Evolutionary conservation across 371 early-diverging fungal genomes (phyloP).

Genomic region (Mortierella sp.): DNA sequence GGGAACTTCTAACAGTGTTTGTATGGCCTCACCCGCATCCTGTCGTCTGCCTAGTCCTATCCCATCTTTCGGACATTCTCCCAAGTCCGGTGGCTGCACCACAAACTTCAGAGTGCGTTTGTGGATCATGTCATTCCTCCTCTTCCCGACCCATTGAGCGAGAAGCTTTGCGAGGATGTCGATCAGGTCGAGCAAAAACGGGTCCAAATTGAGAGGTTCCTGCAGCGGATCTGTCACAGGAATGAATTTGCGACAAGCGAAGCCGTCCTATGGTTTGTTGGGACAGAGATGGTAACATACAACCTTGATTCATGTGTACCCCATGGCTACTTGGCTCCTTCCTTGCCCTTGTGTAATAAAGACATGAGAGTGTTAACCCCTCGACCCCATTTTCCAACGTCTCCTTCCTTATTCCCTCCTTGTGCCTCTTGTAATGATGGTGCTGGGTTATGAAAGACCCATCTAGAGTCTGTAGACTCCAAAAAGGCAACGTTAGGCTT

Average conservation of each 20-base stretch:
- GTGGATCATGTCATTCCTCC: slow-evolving; percentile 63
- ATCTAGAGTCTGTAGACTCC: slow-evolving; percentile 50
- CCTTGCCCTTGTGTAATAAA: too few relatives aligned
- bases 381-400: too few relatives aligned
- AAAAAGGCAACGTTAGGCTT: slow-evolving; percentile 58
- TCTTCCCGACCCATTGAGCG: slow-evolving; percentile 62
- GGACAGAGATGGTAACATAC: slow-evolving; percentile 68
- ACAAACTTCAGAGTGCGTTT: slow-evolving; percentile 55
- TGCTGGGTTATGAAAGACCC: slow-evolving; percentile 26
- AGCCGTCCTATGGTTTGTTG: slow-evolving; percentile 64
- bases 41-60: slow-evolving; percentile 15
- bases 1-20: too few relatives aligned
- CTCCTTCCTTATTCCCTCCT: too few relatives aligned
- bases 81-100: slow-evolving; percentile 69
- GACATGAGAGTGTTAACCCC: too few relatives aligned
- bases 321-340: slow-evolving; percentile 1
- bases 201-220: slow-evolving; percentile 63
- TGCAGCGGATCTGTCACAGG: slow-evolving; percentile 60
- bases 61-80: slow-evolving; percentile 67
- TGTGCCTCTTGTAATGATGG: too few relatives aligned
- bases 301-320: slow-evolving; percentile 1
- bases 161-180: slow-evolving; percentile 65
- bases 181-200: slow-evolving; percentile 71
- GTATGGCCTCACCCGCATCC: too few relatives aligned
- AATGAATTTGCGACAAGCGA: slow-evolving; percentile 56